A percentile compares a stretch with the other conserved stretches of the same genome.
Evolutionary conservation across 371 early-diverging fungal species (phyloP).

Genomic region (Saksenaea oblongispora): DNA sequence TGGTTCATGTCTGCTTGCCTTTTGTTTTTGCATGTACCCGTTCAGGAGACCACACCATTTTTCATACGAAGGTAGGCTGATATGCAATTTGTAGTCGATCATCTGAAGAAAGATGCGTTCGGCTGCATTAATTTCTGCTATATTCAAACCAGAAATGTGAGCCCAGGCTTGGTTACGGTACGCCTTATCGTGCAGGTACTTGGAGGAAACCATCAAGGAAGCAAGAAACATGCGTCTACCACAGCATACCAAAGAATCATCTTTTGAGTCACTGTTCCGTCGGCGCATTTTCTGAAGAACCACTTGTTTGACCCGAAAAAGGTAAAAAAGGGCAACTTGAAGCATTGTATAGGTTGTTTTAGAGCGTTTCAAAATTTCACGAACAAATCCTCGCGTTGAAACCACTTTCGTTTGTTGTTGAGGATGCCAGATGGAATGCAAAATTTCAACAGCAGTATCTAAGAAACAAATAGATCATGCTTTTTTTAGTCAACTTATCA

Average conservation of each 20-base stretch:
- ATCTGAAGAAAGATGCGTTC: conserved; percentile 66
- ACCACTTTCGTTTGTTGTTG: conserved; percentile 26
- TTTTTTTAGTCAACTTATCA: no score
- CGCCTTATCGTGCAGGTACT: conserved; percentile 62
- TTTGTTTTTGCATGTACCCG: conserved; percentile 27
- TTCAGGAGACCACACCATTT: conserved; percentile 65
- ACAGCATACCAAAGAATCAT: conserved; percentile 43
- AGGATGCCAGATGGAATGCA: conserved; percentile 39
- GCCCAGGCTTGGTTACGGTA: conserved; percentile 71
- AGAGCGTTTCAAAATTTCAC: conserved; percentile 62
- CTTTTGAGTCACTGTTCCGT: neutral
- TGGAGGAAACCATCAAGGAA: conserved; percentile 61
- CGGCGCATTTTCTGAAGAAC: conserved; percentile 4
- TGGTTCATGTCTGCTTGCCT: neutral
- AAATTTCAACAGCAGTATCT: conserved; percentile 35
- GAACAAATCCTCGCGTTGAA: conserved; percentile 54
- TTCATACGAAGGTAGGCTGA: conserved; percentile 19
- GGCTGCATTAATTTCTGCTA: neutral
- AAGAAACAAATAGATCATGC: neutral
- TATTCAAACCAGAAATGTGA: conserved; percentile 52
- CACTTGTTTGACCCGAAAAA: conserved; percentile 28
- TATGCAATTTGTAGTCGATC: conserved; percentile 16
- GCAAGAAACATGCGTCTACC: conserved; percentile 66
- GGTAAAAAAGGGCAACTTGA: conserved; percentile 59
- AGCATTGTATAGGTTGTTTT: conserved; percentile 63